Base-by-base conservation (phyloP, 1,139 yeast genomes). In the Suhomyces kunorum region DNA sequence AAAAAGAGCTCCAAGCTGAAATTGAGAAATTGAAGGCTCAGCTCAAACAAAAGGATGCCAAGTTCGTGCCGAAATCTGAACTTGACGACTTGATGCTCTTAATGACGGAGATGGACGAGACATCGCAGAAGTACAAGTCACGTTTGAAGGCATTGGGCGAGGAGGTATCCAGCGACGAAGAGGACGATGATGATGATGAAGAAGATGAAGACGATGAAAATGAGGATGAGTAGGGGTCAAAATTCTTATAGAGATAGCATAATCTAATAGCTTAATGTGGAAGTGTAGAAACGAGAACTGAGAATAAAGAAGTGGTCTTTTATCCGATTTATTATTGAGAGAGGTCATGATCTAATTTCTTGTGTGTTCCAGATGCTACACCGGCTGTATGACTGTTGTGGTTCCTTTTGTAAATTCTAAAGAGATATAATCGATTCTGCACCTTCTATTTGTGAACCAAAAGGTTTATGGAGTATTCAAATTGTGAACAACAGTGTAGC, bases 51-150 rank as follows among this genome's bases (percentile, higher is more conserved):
- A 42, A 46, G 27, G 30, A 35, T 8, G 40, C 35, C 6, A 50
- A 53, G 13, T 45, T 49, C 53, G 84, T 80, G 12, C 77, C 83
- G 0, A 78, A 72, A 49, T 58, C 78, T 2, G 95, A 87, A 36
- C 58, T 84, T 11, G 96, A 88, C 54, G 95, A 87, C 43, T 62
- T 87, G 46, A 78, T 87, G 82, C 64, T 86, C 30, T 64, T 87
- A 30, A 78, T 88, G 63, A 74, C 84, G 11, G 95, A 86, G 32
- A 65, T 86, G 55, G 94, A 86, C 49, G 92, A 86, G 36, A 76
- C 76, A 45, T 81, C 77, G 44, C 71, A 73, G 25, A 71, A 70
- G 49, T 86, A 87, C 58, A 83, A 83, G 51, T 55, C 59, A 12
- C 72, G 68, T 45, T 66, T 84, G 24, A 69, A 67, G 43, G 64